Percentiles rank a stretch among this genome's conserved stretches.
Evolutionary conservation across 179 eudicot species (phyloP).

Genomic region (Spergularia azorica): DNA sequence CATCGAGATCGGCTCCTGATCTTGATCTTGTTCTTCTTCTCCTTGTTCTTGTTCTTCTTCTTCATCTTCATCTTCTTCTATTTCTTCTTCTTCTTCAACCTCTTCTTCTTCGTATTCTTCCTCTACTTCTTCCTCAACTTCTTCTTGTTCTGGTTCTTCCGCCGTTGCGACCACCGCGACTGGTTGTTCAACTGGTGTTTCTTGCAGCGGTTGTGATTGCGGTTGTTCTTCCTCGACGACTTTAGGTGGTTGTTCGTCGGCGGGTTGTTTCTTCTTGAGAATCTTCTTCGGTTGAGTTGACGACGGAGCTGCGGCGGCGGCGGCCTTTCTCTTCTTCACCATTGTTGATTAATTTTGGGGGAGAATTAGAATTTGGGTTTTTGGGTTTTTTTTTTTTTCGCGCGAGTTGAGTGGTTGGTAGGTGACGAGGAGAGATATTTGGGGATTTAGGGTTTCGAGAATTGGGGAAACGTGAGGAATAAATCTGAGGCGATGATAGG

Average conservation of each 20-base stretch:
- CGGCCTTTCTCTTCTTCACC: slow-evolving; percentile 39
- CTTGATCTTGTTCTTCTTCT: slow-evolving; percentile 27
- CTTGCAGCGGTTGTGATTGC: background rate
- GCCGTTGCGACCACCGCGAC: background rate
- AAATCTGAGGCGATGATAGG: too few species aligned
- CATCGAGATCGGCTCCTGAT: slow-evolving; percentile 42
- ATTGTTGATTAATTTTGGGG: slow-evolving; percentile 14
- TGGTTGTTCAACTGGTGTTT: background rate
- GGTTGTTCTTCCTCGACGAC: background rate
- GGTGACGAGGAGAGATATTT: background rate
- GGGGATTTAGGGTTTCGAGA: slow-evolving; percentile 4
- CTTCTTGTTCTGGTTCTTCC: background rate
- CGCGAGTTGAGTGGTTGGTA: too few species aligned
- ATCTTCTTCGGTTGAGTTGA: slow-evolving; percentile 25
- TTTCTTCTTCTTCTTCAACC: slow-evolving; percentile 21
- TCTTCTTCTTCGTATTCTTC: slow-evolving; percentile 23
- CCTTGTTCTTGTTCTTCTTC: slow-evolving; percentile 20
- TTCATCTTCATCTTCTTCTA: slow-evolving; percentile 19
- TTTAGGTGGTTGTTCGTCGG: slow-evolving; percentile 1
- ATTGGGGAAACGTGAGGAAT: background rate
- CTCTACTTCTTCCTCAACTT: background rate
- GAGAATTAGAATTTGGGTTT: background rate
- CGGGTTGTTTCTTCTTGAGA: background rate
- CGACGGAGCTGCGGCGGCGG: slow-evolving; percentile 13
- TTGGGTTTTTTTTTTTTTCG: background rate